Evolutionary conservation across 192 early-diverging fungal species (phyloP).

Genomic region (Anaeromyces robustus): DNA sequence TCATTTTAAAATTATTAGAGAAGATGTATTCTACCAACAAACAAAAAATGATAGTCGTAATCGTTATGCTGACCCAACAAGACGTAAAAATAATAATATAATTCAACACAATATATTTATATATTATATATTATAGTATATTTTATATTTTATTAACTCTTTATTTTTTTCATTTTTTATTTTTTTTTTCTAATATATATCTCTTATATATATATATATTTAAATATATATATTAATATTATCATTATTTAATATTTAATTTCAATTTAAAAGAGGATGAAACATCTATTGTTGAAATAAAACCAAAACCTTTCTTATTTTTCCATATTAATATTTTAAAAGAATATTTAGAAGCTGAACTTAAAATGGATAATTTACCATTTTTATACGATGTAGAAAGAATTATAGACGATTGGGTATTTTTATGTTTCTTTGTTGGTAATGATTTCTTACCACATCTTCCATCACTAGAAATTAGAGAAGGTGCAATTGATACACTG

Average conservation of each 20-base stretch:
- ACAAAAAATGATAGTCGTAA: conserved; percentile 1
- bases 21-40: conserved; percentile 4
- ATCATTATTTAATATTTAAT: not conserved
- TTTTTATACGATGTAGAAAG: conserved; percentile 1
- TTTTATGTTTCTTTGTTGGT: conserved; percentile 6
- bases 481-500: conserved; percentile 4
- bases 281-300: not conserved
- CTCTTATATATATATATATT: no score
- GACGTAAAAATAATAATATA: no score
- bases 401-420: conserved; percentile 9
- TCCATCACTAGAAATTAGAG: not conserved
- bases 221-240: no score
- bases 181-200: no score
- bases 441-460: conserved; percentile 6
- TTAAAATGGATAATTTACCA: not conserved
- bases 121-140: no score
- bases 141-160: no score
- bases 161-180: no score
- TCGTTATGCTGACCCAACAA: not conserved
- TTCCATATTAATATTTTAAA: conserved; percentile 82
- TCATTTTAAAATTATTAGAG: conserved; percentile 4
- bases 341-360: conserved; percentile 6
- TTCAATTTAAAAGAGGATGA: not conserved
- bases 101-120: not conserved
- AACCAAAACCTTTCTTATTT: conserved; percentile 61